Conservation (phyloP, 176 grass and related monocot genomes). For the Oryza meyeriana region DNA sequence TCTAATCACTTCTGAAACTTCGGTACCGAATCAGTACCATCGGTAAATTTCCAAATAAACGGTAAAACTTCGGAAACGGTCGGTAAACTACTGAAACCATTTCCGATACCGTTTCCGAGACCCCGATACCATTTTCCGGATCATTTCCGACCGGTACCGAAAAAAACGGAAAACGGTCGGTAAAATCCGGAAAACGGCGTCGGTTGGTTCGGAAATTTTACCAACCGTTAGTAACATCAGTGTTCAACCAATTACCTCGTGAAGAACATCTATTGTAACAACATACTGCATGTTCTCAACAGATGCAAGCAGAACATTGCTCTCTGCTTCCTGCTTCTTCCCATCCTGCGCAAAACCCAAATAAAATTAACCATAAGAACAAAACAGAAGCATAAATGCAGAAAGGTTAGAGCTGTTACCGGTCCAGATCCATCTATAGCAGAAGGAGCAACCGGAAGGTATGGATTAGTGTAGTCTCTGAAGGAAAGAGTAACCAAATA, state of each 20-base stretch:
- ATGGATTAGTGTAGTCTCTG: slow-evolving; percentile 97
- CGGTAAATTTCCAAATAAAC: no score
- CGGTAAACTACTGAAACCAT: no score
- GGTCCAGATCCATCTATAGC: slow-evolving; percentile 69
- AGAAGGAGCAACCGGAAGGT: slow-evolving; percentile 84
- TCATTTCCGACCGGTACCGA: no score
- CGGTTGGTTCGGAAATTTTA: no score
- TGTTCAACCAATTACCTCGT: slow-evolving; percentile 59
- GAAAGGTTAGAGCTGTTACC: slow-evolving; percentile 44
- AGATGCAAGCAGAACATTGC: slow-evolving; percentile 92
- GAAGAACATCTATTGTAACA: slow-evolving; percentile 95
- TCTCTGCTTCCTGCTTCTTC: slow-evolving; percentile 77
- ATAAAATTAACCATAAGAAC: slow-evolving; percentile 17
- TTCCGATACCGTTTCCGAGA: no score
- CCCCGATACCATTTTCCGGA: no score
- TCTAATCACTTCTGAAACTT: no score
- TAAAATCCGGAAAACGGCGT: no score
- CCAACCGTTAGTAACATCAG: no score
- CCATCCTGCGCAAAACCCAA: slow-evolving; percentile 49
- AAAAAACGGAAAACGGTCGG: no score
- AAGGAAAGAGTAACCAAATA: slow-evolving; percentile 21
- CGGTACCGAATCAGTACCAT: no score
- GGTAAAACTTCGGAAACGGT: no score
- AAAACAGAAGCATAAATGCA: slow-evolving; percentile 23
- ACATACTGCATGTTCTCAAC: slow-evolving; percentile 99